phyloP scores from a whole-genome alignment of 2,329 filamentous ascomycete species.

The Sphaerulina populicola region DNA sequence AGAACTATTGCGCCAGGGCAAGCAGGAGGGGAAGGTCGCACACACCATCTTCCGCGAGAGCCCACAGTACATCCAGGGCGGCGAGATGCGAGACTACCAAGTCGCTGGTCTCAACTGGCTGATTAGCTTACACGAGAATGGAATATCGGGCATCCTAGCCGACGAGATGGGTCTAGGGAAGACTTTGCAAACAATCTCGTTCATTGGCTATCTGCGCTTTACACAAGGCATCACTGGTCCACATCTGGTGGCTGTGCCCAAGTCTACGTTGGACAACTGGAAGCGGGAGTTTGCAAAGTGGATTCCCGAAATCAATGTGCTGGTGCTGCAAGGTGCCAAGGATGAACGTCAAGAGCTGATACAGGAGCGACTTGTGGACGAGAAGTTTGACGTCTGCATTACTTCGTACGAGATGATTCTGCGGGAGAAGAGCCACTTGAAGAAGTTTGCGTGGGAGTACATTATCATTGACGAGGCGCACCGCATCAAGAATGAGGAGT shows the following conservation, averaged over 20 bases:
- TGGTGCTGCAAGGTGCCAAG: slow-evolving; percentile 90
- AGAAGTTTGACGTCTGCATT: slow-evolving; percentile 95
- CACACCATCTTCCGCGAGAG: slow-evolving; percentile 92
- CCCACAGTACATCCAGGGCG: slow-evolving; percentile 73
- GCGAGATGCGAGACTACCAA: slow-evolving; percentile 93
- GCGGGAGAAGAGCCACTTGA: slow-evolving; percentile 84
- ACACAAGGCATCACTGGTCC: slow-evolving; percentile 83
- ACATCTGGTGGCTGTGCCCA: slow-evolving; percentile 85
- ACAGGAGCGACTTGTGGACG: slow-evolving; percentile 80
- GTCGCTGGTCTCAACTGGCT: slow-evolving; percentile 94
- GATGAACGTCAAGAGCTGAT: slow-evolving; percentile 85
- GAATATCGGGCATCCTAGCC: slow-evolving; percentile 93
- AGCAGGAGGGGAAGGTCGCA: slow-evolving; percentile 65
- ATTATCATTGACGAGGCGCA: slow-evolving; percentile 98
- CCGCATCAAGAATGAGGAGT: slow-evolving; percentile 99
- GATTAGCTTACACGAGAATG: slow-evolving; percentile 94
- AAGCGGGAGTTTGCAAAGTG: slow-evolving; percentile 86
- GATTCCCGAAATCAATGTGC: slow-evolving; percentile 91
- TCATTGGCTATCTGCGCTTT: slow-evolving; percentile 88
- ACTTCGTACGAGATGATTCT: slow-evolving; percentile 99
- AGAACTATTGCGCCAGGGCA: slow-evolving; percentile 77
- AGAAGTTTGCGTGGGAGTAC: slow-evolving; percentile 99
- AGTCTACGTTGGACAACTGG: slow-evolving; percentile 98
- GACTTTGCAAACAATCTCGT: slow-evolving; percentile 93
- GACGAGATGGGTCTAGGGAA: slow-evolving; percentile 99